Base-by-base conservation (phyloP, 371 early-diverging fungal genomes). In the Syncephalis plumigaleata region DNA sequence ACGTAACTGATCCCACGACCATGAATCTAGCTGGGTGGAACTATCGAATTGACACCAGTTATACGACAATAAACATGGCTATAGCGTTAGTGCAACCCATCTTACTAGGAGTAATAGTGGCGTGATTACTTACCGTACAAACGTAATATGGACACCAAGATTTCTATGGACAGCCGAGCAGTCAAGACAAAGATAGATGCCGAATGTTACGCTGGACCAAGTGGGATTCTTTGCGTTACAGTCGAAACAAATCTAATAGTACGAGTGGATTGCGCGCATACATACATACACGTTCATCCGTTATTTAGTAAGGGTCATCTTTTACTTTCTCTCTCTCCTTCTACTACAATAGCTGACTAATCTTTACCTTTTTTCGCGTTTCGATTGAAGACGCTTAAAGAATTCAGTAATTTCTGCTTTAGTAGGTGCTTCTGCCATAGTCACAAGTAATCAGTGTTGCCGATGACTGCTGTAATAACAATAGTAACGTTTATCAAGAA, bases 141-240 rank as follows among this genome's bases (percentile, higher is more conserved):
- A 99, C 49, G 84, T 84, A 53, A 95, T 90, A 65, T 90, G 95
- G 25, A 91, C 95, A 42, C 88, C 98, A 59, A 95, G 72, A 54
- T 88, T 91, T 43, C 94, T 76, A 55, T 93, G 94, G 5, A 87
- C 81, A 22, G 95, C 81, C 9, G 98, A 96, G 64, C 99, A 98
- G 48, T 97, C 94, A 31, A 93, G 74, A 65, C 98, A 99, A 45
- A 98, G 70, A 62, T 97, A 99, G 49, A 95, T 81, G 39, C 98
- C 99, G 66, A 80, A 97, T 1, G 92, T 87, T n/a, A 96, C 86
- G 49, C 87, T 83, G 36, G 92, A 75, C 98, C 99, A 98, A 20
- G 87, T 87, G 26, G 99, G 98, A 63, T 91, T 91, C 61, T 90
- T 88, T 46, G 83, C 78, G 31, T 74, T 74, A 63, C 99, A 99